Base-by-base conservation (phyloP, 2,329 filamentous ascomycete species). In the Cladosporium sp. region DNA sequence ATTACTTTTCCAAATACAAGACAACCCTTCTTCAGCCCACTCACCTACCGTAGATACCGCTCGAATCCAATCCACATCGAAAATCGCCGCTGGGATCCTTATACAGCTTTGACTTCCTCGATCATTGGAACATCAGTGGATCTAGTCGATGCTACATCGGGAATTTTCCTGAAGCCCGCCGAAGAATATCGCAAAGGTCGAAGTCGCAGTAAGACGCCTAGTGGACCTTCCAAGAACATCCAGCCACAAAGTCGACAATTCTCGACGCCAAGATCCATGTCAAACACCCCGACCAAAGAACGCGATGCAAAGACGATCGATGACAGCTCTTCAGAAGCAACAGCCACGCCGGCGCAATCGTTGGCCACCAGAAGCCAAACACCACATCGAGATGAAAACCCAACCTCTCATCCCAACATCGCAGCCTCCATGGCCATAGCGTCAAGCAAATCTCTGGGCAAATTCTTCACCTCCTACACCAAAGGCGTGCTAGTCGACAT, bases 311-410 rank as follows among this genome's bases (percentile, higher is more conserved):
- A 39, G 15, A 39, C 36, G 8, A 39, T n/a, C 13, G 12, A 20
- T 8, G n/a, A 9, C 10, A 19, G 22, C 5, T 0, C 24, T 1
- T 12, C 28, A 17, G 4, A 3, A 12, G n/a, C 19, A 15, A 17
- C 19, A 19, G 10, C 40, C 28, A 40, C 15, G 4, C 35, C 35
- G 32, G 42, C 1, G 13, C 24, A 25, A 28, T 36, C 17, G n/a
- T 15, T 12, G 9, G 39, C 17, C 28, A 28, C 17, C 20, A 15
- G 12, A 17, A 28, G 20, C 12, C 49, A 12, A 36, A 19, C 9
- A 24, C 32, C 74, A 67, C 50, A 75, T 5, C 39, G 10, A 42
- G 20, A 42, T 4, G n/a, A 15, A 24, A 7, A 24, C 2, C 20
- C 72, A 28, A 15, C 20, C 19, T 28, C 42, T n/a, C 63, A 12